phyloP scores from a whole-genome alignment of 1,139 yeast genomes.

The Sugiyamaella paludigena region DNA sequence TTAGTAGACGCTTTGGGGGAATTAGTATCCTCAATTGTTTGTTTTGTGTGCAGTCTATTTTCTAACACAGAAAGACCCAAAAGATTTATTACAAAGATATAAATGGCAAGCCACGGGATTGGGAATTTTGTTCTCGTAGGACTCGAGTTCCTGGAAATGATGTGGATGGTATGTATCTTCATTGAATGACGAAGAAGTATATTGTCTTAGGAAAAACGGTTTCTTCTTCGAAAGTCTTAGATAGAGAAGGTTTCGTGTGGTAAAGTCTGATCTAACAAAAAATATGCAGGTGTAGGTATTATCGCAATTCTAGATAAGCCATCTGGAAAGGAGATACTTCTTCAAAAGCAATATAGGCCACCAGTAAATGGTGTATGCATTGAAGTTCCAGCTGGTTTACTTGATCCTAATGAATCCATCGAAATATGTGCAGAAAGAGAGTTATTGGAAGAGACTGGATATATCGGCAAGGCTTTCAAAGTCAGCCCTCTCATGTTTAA shows the following conservation, averaged over 20 bases:
- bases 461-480: constrained; percentile 58
- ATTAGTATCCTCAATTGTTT: neutral
- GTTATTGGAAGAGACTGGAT: constrained; percentile 89
- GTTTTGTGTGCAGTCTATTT: neutral
- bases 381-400: constrained; percentile 92
- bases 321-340: constrained; percentile 55
- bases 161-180: constrained; percentile 66
- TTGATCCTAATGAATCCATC: constrained; percentile 78
- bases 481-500: constrained; percentile 63
- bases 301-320: constrained; percentile 62
- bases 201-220: no score
- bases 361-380: constrained; percentile 85
- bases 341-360: constrained; percentile 89
- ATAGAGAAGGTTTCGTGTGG: no score
- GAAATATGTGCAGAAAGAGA: constrained; percentile 85
- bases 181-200: no score
- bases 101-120: constrained; percentile 59
- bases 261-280: no score
- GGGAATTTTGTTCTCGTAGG: constrained; percentile 90
- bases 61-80: constrained; percentile 38
- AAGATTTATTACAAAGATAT: constrained; percentile 71
- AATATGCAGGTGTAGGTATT: constrained; percentile 63
- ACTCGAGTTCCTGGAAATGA: constrained; percentile 68
- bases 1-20: no score
- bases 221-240: no score